Evolutionary conservation across 805 yeast species (phyloP).

Genomic region (Saccharomyces mikatae): DNA sequence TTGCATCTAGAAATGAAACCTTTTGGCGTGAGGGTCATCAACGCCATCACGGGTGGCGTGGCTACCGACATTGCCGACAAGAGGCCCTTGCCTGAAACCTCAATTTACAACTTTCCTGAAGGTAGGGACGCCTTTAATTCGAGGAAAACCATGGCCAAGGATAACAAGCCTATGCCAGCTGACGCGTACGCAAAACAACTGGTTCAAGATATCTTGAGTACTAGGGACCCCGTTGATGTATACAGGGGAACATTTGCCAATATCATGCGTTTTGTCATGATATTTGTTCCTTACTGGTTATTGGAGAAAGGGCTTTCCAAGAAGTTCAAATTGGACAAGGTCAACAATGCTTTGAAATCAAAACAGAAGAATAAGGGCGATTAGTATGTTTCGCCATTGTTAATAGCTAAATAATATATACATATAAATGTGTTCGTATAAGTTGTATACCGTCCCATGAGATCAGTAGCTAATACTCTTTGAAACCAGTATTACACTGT

Average conservation of each 20-base stretch:
- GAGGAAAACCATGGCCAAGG: constrained; percentile 52
- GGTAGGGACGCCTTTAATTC: constrained; percentile 40
- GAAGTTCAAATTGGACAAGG: constrained; percentile 35
- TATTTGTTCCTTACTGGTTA: constrained; percentile 40
- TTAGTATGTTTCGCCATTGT: background rate
- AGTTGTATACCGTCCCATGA: background rate
- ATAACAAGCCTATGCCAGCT: constrained; percentile 52
- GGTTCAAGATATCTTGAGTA: constrained; percentile 40
- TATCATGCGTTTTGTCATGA: constrained; percentile 30
- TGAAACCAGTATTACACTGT: background rate
- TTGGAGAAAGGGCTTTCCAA: constrained; percentile 35
- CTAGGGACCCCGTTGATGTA: constrained; percentile 38
- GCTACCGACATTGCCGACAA: constrained; percentile 61
- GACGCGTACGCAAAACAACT: constrained; percentile 50
- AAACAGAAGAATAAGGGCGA: constrained; percentile 5
- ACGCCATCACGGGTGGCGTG: constrained; percentile 71
- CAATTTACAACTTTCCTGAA: constrained; percentile 46
- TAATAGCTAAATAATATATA: background rate
- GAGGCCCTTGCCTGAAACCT: constrained; percentile 47
- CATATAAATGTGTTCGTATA: background rate
- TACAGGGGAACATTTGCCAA: constrained; percentile 48
- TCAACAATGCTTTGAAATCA: constrained; percentile 25
- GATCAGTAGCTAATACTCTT: background rate
- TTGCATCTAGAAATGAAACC: constrained; percentile 62
- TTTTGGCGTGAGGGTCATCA: constrained; percentile 61